These are phyloP conservation scores for Pseudogymnoascus sp. DNA, from an alignment of 2,329 filamentous ascomycete species.

Conservation along the genomic window DNA sequence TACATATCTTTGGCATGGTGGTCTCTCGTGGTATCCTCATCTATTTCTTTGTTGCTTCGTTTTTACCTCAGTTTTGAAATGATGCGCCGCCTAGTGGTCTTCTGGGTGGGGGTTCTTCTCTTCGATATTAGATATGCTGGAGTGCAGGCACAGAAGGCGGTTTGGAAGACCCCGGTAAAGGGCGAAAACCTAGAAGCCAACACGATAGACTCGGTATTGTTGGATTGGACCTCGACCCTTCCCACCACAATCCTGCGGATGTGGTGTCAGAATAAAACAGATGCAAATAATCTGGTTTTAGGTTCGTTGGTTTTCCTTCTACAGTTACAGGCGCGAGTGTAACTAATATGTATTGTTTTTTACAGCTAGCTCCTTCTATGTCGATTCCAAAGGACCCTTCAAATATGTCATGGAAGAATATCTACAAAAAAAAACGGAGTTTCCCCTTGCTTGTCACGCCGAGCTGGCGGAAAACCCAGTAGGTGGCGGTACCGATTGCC, in stretches of 20 bases:
- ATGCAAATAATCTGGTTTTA: not conserved
- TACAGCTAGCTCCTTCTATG: slow-evolving; percentile 12
- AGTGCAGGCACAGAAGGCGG: slow-evolving; percentile 11
- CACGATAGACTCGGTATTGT: slow-evolving; percentile 12
- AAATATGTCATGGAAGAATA: slow-evolving; percentile 11
- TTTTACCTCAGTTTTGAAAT: not conserved
- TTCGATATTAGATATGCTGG: not conserved
- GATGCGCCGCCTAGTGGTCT: not conserved
- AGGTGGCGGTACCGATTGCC: slow-evolving; percentile 11
- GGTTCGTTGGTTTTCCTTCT: not conserved
- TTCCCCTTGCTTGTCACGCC: slow-evolving; percentile 13
- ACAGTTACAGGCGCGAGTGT: not conserved
- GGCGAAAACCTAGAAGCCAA: slow-evolving; percentile 11
- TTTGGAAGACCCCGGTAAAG: slow-evolving; percentile 12
- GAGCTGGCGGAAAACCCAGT: slow-evolving; percentile 7
- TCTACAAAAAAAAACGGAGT: slow-evolving; percentile 7
- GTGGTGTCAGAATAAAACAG: slow-evolving; percentile 14
- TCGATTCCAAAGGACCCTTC: slow-evolving; percentile 11
- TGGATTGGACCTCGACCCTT: slow-evolving; percentile 15
- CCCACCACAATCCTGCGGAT: slow-evolving; percentile 11
- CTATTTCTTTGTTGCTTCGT: not conserved
- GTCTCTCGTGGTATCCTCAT: not conserved
- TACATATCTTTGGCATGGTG: not conserved
- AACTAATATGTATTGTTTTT: slow-evolving; percentile 3
- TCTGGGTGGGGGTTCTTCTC: not conserved